Conservation (phyloP, 257 asterid genomes). For the Capsicum baccatum region DNA sequence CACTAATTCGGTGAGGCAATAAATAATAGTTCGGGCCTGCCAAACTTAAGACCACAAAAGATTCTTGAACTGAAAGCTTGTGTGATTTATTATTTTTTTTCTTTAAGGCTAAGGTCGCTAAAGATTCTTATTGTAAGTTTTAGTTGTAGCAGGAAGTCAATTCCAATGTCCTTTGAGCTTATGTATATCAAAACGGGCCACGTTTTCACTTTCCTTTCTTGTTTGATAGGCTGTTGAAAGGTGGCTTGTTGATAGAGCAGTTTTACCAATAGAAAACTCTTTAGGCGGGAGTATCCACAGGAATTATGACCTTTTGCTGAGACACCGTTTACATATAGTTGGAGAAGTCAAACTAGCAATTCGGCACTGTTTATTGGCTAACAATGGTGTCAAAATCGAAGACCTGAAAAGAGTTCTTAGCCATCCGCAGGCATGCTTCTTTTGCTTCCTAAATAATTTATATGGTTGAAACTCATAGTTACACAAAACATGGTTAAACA, state of each 20-base stretch:
- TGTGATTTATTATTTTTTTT: neutral
- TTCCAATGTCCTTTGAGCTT: constrained; percentile 15
- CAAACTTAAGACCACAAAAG: neutral
- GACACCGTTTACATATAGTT: constrained; percentile 93
- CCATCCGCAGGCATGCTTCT: constrained; percentile 90
- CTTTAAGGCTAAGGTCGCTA: neutral
- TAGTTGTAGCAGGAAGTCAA: neutral
- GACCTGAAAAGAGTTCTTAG: constrained; percentile 91
- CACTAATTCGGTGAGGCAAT: neutral
- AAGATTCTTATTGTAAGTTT: neutral
- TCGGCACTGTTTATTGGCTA: constrained; percentile 90
- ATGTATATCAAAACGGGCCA: neutral
- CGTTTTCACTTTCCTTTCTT: constrained; percentile 30
- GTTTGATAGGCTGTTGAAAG: constrained; percentile 84
- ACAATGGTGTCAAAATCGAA: constrained; percentile 69
- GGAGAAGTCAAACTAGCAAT: constrained; percentile 97
- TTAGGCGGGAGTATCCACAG: constrained; percentile 98
- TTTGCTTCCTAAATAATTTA: neutral
- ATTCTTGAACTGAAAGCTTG: constrained; percentile 12
- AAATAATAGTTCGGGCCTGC: neutral
- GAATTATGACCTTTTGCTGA: constrained; percentile 93
- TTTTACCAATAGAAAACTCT: constrained; percentile 94
- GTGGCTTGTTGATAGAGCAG: constrained; percentile 98
- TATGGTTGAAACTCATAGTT: neutral
- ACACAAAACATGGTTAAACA: constrained; percentile 35